phyloP scores from a whole-genome alignment of 495 filamentous ascomycete genomes.

The Talaromyces ruber region DNA sequence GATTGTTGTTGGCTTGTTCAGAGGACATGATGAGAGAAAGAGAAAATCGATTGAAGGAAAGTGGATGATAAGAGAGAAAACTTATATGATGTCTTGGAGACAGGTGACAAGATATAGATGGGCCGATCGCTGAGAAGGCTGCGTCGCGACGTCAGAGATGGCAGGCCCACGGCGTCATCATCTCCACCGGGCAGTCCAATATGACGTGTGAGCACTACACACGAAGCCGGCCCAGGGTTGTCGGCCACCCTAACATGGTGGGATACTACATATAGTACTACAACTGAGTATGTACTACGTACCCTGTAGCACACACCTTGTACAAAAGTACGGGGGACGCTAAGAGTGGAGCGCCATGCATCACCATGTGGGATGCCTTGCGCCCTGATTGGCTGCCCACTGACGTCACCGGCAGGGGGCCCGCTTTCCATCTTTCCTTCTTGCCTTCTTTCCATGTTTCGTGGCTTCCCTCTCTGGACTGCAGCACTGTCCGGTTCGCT shows the following conservation, averaged over 20 bases:
- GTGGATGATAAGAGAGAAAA: not conserved
- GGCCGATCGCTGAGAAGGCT: constrained; percentile 1
- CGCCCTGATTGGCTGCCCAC: not conserved
- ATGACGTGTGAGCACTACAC: not conserved
- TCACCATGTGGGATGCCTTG: not conserved
- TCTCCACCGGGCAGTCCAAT: not conserved
- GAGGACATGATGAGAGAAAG: constrained; percentile 24
- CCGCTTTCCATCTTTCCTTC: not conserved
- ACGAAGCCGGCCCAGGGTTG: not conserved
- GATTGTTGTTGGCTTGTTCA: constrained; percentile 3
- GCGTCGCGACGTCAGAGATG: constrained; percentile 13
- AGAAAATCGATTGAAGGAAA: not conserved
- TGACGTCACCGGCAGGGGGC: not conserved
- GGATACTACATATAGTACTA: too few species aligned
- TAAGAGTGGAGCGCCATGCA: not conserved
- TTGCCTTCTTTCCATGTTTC: not conserved
- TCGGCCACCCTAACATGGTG: too few species aligned
- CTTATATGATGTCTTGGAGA: constrained; percentile 9
- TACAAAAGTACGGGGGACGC: not conserved
- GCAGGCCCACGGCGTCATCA: not conserved
- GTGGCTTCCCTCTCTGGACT: too few species aligned
- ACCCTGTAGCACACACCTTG: too few species aligned
- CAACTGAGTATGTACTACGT: too few species aligned
- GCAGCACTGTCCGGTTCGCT: not conserved
- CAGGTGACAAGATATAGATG: constrained; percentile 6